A percentile compares a stretch with the other conserved stretches of the same genome.
These are phyloP conservation scores for Marasmius tenuissimus DNA, from an alignment of 1,284 basidiomycete genomes.

Conservation along the genomic window DNA sequence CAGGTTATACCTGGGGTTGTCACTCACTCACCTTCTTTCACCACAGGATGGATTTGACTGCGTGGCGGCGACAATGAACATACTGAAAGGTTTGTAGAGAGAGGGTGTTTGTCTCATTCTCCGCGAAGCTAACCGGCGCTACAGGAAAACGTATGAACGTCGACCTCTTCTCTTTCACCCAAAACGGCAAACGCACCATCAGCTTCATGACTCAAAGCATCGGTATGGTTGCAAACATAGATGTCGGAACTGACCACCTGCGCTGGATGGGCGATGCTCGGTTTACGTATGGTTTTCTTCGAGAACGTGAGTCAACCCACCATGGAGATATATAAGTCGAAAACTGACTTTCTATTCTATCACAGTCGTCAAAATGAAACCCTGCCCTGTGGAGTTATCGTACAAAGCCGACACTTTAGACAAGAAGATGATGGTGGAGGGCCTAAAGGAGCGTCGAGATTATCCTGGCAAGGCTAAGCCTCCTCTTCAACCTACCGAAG, in stretches of 20 bases:
- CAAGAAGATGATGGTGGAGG: constrained; percentile 69
- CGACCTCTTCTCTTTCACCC: constrained; percentile 82
- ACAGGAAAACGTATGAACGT: constrained; percentile 58
- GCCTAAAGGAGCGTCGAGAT: constrained; percentile 32
- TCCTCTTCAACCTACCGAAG: constrained; percentile 17
- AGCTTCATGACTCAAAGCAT: constrained; percentile 89
- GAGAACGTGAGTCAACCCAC: constrained; percentile 51
- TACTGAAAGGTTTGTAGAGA: constrained; percentile 69
- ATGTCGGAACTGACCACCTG: constrained; percentile 86
- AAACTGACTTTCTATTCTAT: not conserved
- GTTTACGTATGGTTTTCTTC: constrained; percentile 83
- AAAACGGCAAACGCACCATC: constrained; percentile 67
- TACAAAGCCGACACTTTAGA: constrained; percentile 73
- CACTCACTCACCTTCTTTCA: constrained; percentile 5
- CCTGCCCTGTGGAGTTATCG: constrained; percentile 70
- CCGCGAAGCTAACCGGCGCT: too few species aligned
- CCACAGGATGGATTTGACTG: constrained; percentile 73
- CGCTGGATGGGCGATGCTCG: constrained; percentile 92
- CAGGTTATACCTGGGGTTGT: not conserved
- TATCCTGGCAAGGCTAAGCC: constrained; percentile 9
- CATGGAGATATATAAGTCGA: not conserved
- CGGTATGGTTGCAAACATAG: constrained; percentile 91
- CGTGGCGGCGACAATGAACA: constrained; percentile 76
- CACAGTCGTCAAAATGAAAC: constrained; percentile 61
- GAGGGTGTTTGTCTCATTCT: too few species aligned